phyloP scores from a whole-genome alignment of 73 alveolate species.

The Paraurostyla sp. region DNA sequence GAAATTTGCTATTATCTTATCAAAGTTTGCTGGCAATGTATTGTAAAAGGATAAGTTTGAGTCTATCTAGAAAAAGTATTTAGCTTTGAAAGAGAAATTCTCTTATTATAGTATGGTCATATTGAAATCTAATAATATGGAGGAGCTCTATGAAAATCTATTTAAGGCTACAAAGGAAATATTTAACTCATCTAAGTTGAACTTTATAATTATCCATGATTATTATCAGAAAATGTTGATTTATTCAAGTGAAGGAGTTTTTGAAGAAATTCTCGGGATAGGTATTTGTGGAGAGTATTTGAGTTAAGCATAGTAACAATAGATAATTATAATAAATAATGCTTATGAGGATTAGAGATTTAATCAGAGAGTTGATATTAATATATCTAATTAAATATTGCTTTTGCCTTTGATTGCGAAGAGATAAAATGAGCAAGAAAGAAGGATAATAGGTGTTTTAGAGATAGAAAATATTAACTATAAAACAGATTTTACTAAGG shows the following conservation, averaged over 20 bases:
- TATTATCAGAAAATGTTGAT: not conserved
- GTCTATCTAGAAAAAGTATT: not conserved
- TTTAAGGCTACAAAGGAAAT: not conserved
- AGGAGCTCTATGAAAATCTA: not conserved
- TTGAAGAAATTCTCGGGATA: not conserved
- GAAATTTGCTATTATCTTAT: constrained; percentile 2
- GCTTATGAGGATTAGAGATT: constrained; percentile 39
- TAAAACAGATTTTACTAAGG: not conserved
- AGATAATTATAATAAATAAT: not conserved
- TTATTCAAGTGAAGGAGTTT: not conserved
- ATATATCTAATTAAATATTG: constrained; percentile 23
- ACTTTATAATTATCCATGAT: not conserved
- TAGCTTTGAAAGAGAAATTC: constrained; percentile 14
- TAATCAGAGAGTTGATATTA: constrained; percentile 16
- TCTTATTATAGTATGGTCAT: not conserved
- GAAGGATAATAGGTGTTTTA: not conserved
- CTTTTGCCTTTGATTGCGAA: not conserved
- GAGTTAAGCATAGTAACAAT: not conserved
- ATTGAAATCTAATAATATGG: not conserved
- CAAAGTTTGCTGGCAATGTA: constrained; percentile 6
- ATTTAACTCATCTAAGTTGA: not conserved
- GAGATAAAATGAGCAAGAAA: not conserved
- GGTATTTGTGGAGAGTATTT: constrained; percentile 45
- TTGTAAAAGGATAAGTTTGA: not conserved
- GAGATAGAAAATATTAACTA: constrained; percentile 12